Evolutionary conservation across 768 basidiomycete genomes (phyloP).

Genomic region (Tricholoma hemisulphureum): DNA sequence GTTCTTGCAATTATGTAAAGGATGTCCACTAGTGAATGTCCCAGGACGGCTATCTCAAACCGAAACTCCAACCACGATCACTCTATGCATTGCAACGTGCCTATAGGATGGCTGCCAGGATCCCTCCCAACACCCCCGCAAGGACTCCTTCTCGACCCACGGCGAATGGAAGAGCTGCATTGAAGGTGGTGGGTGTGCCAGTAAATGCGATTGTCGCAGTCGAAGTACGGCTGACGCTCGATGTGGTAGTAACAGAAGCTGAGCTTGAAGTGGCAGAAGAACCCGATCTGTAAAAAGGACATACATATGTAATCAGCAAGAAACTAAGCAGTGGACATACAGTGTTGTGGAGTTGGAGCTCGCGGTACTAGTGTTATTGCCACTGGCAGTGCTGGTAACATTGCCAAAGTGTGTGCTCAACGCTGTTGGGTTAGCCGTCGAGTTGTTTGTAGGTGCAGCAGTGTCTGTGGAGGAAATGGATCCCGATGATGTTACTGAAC

Average conservation of each 20-base stretch:
- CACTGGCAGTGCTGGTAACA: not conserved
- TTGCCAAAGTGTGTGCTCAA: not conserved
- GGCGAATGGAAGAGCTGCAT: not conserved
- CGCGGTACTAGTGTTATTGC: no score
- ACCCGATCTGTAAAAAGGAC: not conserved
- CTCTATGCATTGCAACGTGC: not conserved
- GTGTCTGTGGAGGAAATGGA: not conserved
- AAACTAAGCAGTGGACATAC: not conserved
- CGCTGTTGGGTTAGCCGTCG: not conserved
- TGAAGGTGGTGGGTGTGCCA: not conserved
- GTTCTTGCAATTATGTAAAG: not conserved
- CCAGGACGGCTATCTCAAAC: not conserved
- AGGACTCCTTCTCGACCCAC: not conserved
- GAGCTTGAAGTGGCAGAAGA: not conserved
- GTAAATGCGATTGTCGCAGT: not conserved
- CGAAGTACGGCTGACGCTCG: not conserved
- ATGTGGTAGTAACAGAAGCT: not conserved
- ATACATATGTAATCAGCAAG: not conserved
- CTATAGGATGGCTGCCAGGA: not conserved
- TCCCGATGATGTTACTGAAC: not conserved
- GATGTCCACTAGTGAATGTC: not conserved
- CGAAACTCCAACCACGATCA: not conserved
- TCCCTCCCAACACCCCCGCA: not conserved
- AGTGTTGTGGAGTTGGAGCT: not conserved
- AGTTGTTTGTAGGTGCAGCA: not conserved